A percentile compares a stretch with the other conserved stretches of the same genome.
Evolutionary conservation across 2,329 filamentous ascomycete genomes (phyloP).

Genomic region (Pseudocercospora fuligena): DNA sequence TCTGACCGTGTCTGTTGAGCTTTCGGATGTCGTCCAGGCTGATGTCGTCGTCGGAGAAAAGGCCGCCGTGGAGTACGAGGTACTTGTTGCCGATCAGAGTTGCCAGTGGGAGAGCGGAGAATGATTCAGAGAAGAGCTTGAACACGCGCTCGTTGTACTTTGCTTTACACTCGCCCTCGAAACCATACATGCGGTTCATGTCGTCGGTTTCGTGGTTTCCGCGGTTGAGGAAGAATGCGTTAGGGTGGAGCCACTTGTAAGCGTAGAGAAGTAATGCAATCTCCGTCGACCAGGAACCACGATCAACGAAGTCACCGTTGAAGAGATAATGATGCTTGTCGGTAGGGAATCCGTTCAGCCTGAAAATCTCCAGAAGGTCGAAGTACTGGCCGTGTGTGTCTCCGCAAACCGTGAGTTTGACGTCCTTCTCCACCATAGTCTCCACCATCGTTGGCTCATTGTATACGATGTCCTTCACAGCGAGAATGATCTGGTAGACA

Average conservation of each 20-base stretch:
- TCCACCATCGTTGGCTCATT: conserved; percentile 98
- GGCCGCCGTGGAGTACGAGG: conserved; percentile 88
- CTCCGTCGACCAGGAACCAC: conserved; percentile 97
- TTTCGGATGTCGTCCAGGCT: conserved; percentile 93
- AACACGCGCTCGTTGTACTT: conserved; percentile 97
- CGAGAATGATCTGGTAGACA: conserved; percentile 92
- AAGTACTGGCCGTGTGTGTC: conserved; percentile 99
- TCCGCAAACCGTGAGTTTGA: conserved; percentile 89
- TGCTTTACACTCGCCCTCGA: conserved; percentile 96
- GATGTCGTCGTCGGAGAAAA: conserved; percentile 94
- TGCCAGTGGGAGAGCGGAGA: conserved; percentile 89
- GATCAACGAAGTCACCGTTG: conserved; percentile 98
- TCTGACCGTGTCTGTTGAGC: conserved; percentile 85
- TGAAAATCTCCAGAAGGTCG: conserved; percentile 94
- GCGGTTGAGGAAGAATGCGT: conserved; percentile 88
- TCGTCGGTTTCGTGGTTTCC: conserved; percentile 93
- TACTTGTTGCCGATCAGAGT: conserved; percentile 91
- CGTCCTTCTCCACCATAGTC: conserved; percentile 76
- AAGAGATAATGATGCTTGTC: conserved; percentile 94
- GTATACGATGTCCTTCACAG: conserved; percentile 86
- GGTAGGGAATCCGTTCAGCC: conserved; percentile 80
- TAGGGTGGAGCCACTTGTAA: conserved; percentile 91
- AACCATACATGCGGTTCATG: conserved; percentile 98
- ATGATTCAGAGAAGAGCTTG: conserved; percentile 97
- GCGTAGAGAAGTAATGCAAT: conserved; percentile 92